These are phyloP conservation scores for Fomitopsis palustris DNA, from an alignment of 1,284 basidiomycete species.

Conservation along the genomic window DNA sequence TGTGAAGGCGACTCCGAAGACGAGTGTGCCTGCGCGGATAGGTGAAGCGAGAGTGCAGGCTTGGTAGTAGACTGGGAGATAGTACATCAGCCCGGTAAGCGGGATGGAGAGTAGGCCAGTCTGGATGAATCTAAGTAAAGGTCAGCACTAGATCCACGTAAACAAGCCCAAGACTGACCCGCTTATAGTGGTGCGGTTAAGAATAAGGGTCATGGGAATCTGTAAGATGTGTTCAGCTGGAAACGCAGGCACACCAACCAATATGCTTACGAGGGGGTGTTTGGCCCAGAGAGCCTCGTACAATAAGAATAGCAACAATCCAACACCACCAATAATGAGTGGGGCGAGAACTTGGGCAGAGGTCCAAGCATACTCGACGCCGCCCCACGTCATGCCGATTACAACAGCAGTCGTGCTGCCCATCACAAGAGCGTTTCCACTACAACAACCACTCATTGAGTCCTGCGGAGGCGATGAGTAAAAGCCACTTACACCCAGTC, in stretches of 20 bases:
- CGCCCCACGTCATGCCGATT: conserved; percentile 21
- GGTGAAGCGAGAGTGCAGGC: conserved; percentile 40
- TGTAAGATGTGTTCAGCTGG: neutral
- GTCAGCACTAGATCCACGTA: neutral
- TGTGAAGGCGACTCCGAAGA: conserved; percentile 28
- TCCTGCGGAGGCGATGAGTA: neutral
- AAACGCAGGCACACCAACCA: neutral
- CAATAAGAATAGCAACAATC: conserved; percentile 14
- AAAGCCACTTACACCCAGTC: conserved; percentile 31
- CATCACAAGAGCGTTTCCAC: conserved; percentile 18
- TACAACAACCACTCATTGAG: conserved; percentile 1
- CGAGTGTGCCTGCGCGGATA: conserved; percentile 36
- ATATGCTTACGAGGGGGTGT: neutral
- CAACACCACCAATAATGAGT: conserved; percentile 17
- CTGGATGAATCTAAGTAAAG: neutral
- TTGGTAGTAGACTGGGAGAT: conserved; percentile 43
- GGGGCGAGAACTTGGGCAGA: conserved; percentile 17
- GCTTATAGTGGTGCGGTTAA: conserved; percentile 2
- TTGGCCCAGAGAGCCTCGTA: conserved; percentile 12
- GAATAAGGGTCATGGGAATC: neutral
- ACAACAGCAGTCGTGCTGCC: conserved; percentile 12
- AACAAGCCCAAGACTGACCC: neutral
- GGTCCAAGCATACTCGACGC: conserved; percentile 14
- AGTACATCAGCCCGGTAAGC: conserved; percentile 5
- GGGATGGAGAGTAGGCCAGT: neutral